Percentiles rank a stretch among this genome's conserved stretches.
These are phyloP conservation scores for Solanum pimpinellifolium DNA, from an alignment of 257 asterid genomes.

Conservation along the genomic window DNA sequence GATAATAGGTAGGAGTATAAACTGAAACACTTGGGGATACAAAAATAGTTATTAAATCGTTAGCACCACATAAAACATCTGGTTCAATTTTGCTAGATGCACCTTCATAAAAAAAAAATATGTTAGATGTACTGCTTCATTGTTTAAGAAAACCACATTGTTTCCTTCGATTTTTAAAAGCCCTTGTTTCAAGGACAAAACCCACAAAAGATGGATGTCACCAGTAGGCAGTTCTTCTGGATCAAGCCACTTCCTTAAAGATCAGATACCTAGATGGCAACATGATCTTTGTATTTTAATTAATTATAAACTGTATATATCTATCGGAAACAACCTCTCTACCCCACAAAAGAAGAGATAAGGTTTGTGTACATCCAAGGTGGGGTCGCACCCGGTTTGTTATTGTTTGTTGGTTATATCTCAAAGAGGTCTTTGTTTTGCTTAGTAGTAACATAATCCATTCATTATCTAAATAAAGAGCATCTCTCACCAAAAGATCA, in stretches of 20 bases:
- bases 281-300: background rate
- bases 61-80: background rate
- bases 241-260: background rate
- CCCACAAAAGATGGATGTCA: background rate
- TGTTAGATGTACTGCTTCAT: background rate
- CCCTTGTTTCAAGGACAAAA: background rate
- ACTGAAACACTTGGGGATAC: background rate
- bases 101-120: background rate
- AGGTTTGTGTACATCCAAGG: background rate
- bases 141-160: background rate
- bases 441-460: background rate
- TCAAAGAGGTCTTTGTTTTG: background rate
- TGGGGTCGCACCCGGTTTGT: background rate
- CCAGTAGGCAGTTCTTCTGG: background rate
- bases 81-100: background rate
- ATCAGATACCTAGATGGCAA: background rate
- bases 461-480: background rate
- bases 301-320: background rate
- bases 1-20: background rate
- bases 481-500: background rate
- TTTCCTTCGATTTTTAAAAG: background rate
- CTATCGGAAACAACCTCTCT: background rate
- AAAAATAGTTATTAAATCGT: background rate
- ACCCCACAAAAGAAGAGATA: background rate
- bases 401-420: background rate